A percentile compares a stretch with the other conserved stretches of the same genome.
These are phyloP conservation scores for Polyporus tsugae DNA, from an alignment of 1,284 basidiomycete genomes.

Conservation along the genomic window DNA sequence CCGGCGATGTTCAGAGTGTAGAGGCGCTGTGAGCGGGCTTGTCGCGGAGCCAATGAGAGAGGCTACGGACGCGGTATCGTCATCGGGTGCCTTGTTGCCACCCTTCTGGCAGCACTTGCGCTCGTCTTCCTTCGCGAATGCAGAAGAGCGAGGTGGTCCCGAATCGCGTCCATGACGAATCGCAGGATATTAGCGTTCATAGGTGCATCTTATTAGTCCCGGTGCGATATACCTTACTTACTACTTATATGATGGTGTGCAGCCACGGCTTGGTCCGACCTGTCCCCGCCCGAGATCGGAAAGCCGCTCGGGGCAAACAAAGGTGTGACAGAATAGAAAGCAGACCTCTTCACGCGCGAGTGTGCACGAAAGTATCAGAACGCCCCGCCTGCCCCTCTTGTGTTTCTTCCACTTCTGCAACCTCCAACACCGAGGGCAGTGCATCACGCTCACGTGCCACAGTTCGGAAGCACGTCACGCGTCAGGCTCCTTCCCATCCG, in stretches of 20 bases:
- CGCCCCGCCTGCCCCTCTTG: too few species aligned
- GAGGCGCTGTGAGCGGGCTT: background rate
- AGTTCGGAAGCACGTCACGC: too few species aligned
- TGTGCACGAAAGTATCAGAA: background rate
- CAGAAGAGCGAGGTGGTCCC: background rate
- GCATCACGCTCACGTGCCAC: too few species aligned
- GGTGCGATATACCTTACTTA: too few species aligned
- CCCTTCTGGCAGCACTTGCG: background rate
- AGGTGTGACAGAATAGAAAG: background rate
- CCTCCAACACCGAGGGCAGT: too few species aligned
- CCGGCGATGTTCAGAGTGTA: background rate
- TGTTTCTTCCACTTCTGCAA: too few species aligned
- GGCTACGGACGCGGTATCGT: too few species aligned
- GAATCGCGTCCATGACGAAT: background rate
- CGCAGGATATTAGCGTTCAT: background rate
- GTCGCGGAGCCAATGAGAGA: too few species aligned
- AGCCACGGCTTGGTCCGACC: background rate
- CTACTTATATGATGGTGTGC: too few species aligned
- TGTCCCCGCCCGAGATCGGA: background rate
- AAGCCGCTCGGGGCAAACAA: background rate
- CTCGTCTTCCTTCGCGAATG: background rate
- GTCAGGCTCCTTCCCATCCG: background rate
- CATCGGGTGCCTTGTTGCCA: background rate
- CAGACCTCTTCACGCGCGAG: background rate
- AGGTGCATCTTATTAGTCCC: background rate